Evolutionary conservation across 371 early-diverging fungal species (phyloP).

Genomic region (Lichtheimia ornata): DNA sequence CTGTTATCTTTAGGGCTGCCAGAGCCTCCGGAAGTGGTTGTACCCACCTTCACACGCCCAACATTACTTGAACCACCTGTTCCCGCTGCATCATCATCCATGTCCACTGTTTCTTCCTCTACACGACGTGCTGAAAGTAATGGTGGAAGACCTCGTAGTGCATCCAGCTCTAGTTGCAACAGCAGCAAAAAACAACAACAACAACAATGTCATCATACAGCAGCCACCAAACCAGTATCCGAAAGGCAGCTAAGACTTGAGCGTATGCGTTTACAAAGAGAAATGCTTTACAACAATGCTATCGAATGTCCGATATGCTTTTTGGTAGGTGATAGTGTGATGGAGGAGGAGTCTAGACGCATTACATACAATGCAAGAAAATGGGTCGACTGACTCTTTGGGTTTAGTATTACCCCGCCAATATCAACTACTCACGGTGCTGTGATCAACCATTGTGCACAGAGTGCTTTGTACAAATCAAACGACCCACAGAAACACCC

Average conservation of each 20-base stretch:
- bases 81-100: slow-evolving; percentile 4
- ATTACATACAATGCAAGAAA: not conserved
- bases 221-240: not conserved
- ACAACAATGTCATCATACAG: not conserved
- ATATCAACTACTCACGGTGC: slow-evolving; percentile 91
- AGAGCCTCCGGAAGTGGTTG: slow-evolving; percentile 1
- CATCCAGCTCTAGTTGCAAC: slow-evolving; percentile 16
- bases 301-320: slow-evolving; percentile 91
- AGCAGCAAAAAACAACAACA: slow-evolving; percentile 4
- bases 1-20: not conserved
- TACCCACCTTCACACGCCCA: slow-evolving; percentile 1
- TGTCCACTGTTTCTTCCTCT: slow-evolving; percentile 8
- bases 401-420: slow-evolving; percentile 84
- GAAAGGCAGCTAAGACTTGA: slow-evolving; percentile 9
- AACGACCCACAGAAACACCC: slow-evolving; percentile 67
- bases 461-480: slow-evolving; percentile 94
- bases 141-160: slow-evolving; percentile 31
- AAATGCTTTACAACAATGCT: slow-evolving; percentile 62
- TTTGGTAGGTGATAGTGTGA: slow-evolving; percentile 9
- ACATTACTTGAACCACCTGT: slow-evolving; percentile 2
- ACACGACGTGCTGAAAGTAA: not conserved
- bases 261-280: slow-evolving; percentile 27
- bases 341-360: not conserved
- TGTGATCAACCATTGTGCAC: slow-evolving; percentile 96
- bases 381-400: not conserved